A percentile compares a stretch with the other conserved stretches of the same genome.
Conservation (phyloP, 2,329 filamentous ascomycete genomes). For the Eutypella sp. region DNA sequence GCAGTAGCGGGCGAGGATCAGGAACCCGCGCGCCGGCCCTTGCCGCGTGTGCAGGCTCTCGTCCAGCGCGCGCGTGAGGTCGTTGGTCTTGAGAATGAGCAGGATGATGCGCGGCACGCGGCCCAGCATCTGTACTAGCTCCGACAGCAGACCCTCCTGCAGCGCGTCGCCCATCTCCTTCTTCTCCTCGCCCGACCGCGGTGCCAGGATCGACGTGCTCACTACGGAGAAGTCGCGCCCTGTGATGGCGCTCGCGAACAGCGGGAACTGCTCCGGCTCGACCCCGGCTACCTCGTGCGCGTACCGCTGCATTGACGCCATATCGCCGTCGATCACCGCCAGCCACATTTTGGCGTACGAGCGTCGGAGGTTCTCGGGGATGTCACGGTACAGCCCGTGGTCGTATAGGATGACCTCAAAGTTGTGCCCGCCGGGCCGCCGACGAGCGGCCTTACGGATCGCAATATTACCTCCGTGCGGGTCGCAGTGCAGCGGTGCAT, state of each 20-base stretch:
- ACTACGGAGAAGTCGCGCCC: slow-evolving; percentile 84
- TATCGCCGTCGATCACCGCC: slow-evolving; percentile 86
- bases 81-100: slow-evolving; percentile 95
- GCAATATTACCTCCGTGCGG: slow-evolving; percentile 96
- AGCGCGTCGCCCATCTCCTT: slow-evolving; percentile 79
- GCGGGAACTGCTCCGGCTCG: slow-evolving; percentile 81
- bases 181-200: slow-evolving; percentile 72
- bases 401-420: slow-evolving; percentile 97
- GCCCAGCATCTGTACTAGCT: slow-evolving; percentile 82
- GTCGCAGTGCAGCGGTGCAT: slow-evolving; percentile 90
- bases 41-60: slow-evolving; percentile 77
- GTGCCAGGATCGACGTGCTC: slow-evolving; percentile 50
- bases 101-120: slow-evolving; percentile 89
- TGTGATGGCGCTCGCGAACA: slow-evolving; percentile 95
- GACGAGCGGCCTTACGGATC: slow-evolving; percentile 68
- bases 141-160: slow-evolving; percentile 81
- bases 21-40: slow-evolving; percentile 59
- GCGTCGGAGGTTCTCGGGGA: slow-evolving; percentile 69
- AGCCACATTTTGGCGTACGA: slow-evolving; percentile 98
- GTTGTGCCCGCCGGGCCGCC: slow-evolving; percentile 57
- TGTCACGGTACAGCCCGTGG: slow-evolving; percentile 92
- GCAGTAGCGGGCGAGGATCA: slow-evolving; percentile 66
- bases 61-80: slow-evolving; percentile 87
- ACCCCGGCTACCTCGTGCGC: slow-evolving; percentile 86
- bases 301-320: slow-evolving; percentile 80